These are phyloP conservation scores for Cochliopodium minus DNA, from an alignment of 208 protist genomes.

Conservation along the genomic window DNA sequence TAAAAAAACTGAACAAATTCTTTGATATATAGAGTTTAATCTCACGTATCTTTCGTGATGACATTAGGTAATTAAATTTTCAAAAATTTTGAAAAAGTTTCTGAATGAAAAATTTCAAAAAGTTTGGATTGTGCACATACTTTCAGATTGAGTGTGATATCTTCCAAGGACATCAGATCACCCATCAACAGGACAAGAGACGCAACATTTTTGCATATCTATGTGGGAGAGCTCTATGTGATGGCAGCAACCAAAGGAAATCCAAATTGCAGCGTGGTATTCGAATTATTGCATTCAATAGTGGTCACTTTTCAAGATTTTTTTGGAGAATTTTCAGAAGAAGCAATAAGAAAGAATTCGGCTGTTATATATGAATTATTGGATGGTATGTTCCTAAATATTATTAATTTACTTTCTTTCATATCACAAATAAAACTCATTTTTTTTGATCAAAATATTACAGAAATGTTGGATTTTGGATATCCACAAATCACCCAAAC, in stretches of 20 bases:
- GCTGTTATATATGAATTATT: slow-evolving; percentile 86
- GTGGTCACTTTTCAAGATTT: slow-evolving; percentile 66
- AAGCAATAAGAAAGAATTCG: slow-evolving; percentile 81
- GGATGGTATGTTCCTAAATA: slow-evolving; percentile 44
- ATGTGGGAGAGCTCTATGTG: slow-evolving; percentile 64
- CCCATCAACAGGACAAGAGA: slow-evolving; percentile 65
- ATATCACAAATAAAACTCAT: not conserved
- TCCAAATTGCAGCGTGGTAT: slow-evolving; percentile 57
- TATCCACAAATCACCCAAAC: slow-evolving; percentile 76
- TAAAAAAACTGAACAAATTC: too few relatives aligned
- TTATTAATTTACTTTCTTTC: not conserved
- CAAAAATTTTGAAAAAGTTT: too few relatives aligned
- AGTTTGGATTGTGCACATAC: too few relatives aligned
- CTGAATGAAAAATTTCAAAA: too few relatives aligned
- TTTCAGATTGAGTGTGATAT: too few relatives aligned
- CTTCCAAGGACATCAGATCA: too few relatives aligned
- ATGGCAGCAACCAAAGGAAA: slow-evolving; percentile 72
- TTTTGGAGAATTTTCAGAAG: slow-evolving; percentile 69
- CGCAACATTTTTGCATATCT: slow-evolving; percentile 67
- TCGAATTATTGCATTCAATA: slow-evolving; percentile 57
- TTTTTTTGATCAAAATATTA: not conserved
- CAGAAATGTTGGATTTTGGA: slow-evolving; percentile 91
- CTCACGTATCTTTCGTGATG: too few relatives aligned
- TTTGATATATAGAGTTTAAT: too few relatives aligned
- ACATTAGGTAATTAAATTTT: too few relatives aligned